These are phyloP conservation scores for Trifolium dubium DNA, from an alignment of 306 rosid species.

Conservation along the genomic window DNA sequence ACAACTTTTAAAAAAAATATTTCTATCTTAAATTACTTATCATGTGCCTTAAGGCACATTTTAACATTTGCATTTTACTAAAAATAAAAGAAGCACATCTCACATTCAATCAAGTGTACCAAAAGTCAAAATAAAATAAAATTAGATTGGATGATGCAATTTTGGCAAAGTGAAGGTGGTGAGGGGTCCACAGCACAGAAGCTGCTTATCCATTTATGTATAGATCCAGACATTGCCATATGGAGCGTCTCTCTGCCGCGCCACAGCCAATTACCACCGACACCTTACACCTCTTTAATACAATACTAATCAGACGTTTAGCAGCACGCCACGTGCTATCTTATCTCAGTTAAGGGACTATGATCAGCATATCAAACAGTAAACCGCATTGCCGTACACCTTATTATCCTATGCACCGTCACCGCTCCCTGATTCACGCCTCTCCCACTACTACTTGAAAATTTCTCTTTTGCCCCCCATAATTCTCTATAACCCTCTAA, in stretches of 20 bases:
- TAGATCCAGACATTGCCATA: conserved; percentile 44
- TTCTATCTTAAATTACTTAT: too few species aligned
- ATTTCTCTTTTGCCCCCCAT: too few species aligned
- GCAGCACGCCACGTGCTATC: conserved; percentile 48
- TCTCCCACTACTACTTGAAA: too few species aligned
- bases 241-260: conserved; percentile 12
- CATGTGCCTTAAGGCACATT: too few species aligned
- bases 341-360: neutral
- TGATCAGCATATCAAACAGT: neutral
- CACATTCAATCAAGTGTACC: neutral
- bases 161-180: neutral
- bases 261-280: conserved; percentile 49
- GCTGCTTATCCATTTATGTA: neutral
- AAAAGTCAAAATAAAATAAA: conserved; percentile 10
- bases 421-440: too few species aligned
- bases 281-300: conserved; percentile 26
- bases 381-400: conserved; percentile 45
- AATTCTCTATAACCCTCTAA: too few species aligned
- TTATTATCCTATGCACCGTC: conserved; percentile 1
- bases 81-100: too few species aligned
- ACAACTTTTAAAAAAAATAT: too few species aligned
- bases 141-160: neutral
- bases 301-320: neutral
- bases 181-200: conserved; percentile 15
- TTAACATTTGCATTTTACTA: too few species aligned